Evolutionary conservation across 2,329 filamentous ascomycete genomes (phyloP), one percentile per base, ranked within the genome.

Genomic region (Reticulascus tulasneorum): DNA sequence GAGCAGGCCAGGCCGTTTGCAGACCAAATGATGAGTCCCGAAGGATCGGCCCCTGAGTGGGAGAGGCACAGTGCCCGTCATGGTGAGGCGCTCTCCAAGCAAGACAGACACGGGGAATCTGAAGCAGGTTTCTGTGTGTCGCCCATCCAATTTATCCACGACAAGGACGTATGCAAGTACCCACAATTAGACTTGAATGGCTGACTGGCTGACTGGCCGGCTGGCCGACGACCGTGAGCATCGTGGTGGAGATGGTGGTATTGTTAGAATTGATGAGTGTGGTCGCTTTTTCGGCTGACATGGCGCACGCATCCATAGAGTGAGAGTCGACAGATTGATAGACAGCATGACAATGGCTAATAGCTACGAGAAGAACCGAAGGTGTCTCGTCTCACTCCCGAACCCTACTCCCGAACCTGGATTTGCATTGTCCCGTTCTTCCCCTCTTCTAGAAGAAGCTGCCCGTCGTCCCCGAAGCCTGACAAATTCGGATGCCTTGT

Each of bases 131-230:
- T 33, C 21, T 36, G 37, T 42, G n/a, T n/a, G n/a, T n/a, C n/a
- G n/a, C n/a, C n/a, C n/a, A n/a, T n/a, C n/a, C 40, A 37, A 32
- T 37, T 29, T 31, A 37, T 24, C 27, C 23, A 27, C 23, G 28
- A 37, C 40, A 42, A n/a, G n/a, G n/a, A n/a, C n/a, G n/a, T n/a
- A n/a, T n/a, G 24, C 40, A 33, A 22, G 24, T 36, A 27, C 32
- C 32, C 13, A 12, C n/a, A 17, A 17, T 42, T 20, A 11, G 24
- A 15, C 16, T 13, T 18, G 18, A 30, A 15, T 23, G n/a, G 20
- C 17, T 32, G 27, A 23, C 33, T 23, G 35, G 26, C 22, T 25
- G 15, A 23, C 17, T 27, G 13, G 9, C 11, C 13, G 11, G 7
- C 26, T 18, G 15, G 28, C 21, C 16, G 7, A 20, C 17, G 22